A percentile compares a stretch with the other conserved stretches of the same genome.
phyloP scores from a whole-genome alignment of 31 red algal genomes.

The Asparagopsis taxiformis region DNA sequence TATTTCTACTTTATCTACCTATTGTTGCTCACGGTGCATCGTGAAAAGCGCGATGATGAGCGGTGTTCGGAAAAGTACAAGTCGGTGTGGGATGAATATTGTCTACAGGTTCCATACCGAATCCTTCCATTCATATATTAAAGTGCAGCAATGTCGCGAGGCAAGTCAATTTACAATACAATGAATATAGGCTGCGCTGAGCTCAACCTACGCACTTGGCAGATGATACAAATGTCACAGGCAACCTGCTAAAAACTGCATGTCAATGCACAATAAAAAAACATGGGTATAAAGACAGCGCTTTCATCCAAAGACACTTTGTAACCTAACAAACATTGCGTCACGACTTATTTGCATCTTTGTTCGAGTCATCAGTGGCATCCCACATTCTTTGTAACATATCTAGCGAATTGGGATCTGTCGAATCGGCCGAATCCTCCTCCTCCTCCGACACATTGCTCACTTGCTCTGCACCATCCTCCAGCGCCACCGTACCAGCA shows the following conservation, averaged over 20 bases:
- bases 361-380: conserved; percentile 40
- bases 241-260: too few species aligned
- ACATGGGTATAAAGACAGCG: too few species aligned
- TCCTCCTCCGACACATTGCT: conserved; percentile 7
- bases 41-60: conserved; percentile 83
- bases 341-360: conserved; percentile 25
- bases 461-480: neutral
- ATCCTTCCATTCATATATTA: conserved; percentile 80
- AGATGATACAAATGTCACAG: too few species aligned
- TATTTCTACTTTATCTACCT: conserved; percentile 97
- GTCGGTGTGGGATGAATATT: conserved; percentile 79
- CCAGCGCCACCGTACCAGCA: conserved; percentile 7
- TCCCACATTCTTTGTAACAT: conserved; percentile 68
- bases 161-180: neutral
- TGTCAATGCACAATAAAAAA: too few species aligned
- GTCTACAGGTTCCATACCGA: conserved; percentile 71
- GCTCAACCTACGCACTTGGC: too few species aligned
- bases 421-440: neutral
- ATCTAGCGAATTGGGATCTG: conserved; percentile 33
- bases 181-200: neutral
- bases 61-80: conserved; percentile 81
- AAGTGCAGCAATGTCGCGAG: neutral
- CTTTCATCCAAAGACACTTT: too few species aligned
- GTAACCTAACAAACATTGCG: too few species aligned
- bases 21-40: conserved; percentile 78